Base-by-base conservation (phyloP, 2,329 filamentous ascomycete species). In the Pseudonectria foliicola region DNA sequence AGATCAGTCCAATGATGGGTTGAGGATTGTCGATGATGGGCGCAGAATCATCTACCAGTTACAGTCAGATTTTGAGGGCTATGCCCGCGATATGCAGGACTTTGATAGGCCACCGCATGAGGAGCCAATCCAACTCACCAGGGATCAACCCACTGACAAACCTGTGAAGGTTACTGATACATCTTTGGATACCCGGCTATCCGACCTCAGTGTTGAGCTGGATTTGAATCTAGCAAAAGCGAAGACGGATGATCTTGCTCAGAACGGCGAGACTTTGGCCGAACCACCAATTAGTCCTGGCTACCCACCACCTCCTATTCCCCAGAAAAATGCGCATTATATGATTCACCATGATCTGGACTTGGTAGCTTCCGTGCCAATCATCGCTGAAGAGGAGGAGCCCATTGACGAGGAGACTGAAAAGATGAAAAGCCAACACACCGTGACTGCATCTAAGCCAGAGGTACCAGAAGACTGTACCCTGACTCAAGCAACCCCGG, bases 1-100 rank as follows among this genome's bases (percentile, higher is more conserved):
- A 18, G 45, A 46, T 31, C 50, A 54, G 32, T 50, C 51, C 31
- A 53, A 50, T 16, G 49, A 53, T 27, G 50, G 51, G 31, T 35
- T 54, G 28, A 44, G 48, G 12, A 51, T 54, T 21, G 25, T 52
- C 15, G 50, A 54, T 13, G 50, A 54, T 32, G 50, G 49, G 13
- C 43, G 41, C 33, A 51, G 48, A 31, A 51, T 52, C 25, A 53
- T 52, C 18, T 52, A 52, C 7, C 44, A 53, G 28, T 44, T 46
- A 30, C 49, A 50, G 29, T 48, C 40, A 31, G 49, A 52, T 23
- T 37, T 41, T 25, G 49, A 53, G 16, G 49, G 39, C 6, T 48
- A 51, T 29, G 46, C 42, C 11, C 44, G 30, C 13, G 49, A 46
- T 13, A 39, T 48, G 25, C 37, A 48, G 2, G 40, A 52, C 18